Evolutionary conservation across 140 eudicot genomes (phyloP).

Genomic region (Stevia rebaudiana): DNA sequence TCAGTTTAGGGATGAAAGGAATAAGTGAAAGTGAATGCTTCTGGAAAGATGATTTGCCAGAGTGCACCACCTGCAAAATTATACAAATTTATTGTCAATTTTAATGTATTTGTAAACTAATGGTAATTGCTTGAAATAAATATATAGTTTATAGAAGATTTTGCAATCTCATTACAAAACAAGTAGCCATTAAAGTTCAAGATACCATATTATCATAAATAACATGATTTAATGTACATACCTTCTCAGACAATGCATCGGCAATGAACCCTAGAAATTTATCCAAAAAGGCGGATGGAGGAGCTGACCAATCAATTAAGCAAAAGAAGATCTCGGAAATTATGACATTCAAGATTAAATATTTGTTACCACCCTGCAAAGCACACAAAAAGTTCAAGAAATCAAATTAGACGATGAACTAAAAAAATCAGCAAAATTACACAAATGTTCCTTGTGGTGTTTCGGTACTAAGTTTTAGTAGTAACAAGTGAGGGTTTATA

Average conservation of each 20-base stretch:
- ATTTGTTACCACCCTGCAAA: constrained; percentile 66
- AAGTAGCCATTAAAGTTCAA: neutral
- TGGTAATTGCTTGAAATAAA: neutral
- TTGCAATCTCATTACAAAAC: neutral
- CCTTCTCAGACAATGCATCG: constrained; percentile 54
- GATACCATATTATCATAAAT: neutral
- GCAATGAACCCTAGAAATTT: constrained; percentile 62
- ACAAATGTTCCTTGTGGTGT: too few relatives aligned
- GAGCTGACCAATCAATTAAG: constrained; percentile 42
- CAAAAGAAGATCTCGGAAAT: constrained; percentile 58
- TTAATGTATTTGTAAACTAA: neutral
- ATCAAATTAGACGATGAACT: constrained; percentile 1
- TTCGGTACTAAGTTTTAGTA: too few relatives aligned
- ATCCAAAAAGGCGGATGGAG: constrained; percentile 50
- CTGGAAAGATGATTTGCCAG: constrained; percentile 46
- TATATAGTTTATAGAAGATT: neutral
- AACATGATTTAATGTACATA: constrained; percentile 22
- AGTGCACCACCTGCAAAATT: constrained; percentile 44
- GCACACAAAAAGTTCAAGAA: neutral
- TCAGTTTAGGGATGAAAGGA: constrained; percentile 60
- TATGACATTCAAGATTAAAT: constrained; percentile 52
- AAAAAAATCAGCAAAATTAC: neutral
- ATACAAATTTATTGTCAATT: neutral
- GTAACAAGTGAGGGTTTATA: too few relatives aligned
- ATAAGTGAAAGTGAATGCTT: constrained; percentile 67